A percentile compares a stretch with the other conserved stretches of the same genome.
Evolutionary conservation across 495 filamentous ascomycete genomes (phyloP).

Genomic region (Pseudoneurospora amorphoporcata): DNA sequence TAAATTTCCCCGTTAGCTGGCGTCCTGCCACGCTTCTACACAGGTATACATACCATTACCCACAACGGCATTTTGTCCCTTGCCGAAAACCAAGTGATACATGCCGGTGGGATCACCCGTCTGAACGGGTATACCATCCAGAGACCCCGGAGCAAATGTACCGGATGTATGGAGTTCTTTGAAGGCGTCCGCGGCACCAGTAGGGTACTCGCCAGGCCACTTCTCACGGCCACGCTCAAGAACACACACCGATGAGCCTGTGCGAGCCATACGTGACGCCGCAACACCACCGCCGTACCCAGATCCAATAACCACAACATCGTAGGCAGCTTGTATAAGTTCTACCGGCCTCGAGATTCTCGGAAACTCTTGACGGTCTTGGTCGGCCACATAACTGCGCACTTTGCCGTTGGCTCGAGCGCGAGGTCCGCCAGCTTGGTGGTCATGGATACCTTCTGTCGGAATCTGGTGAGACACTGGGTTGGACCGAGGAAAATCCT

Average conservation of each 20-base stretch:
- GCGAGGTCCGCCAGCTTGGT: conserved; percentile 24
- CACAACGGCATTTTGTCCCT: conserved; percentile 56
- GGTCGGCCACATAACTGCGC: conserved; percentile 33
- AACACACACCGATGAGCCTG: conserved; percentile 49
- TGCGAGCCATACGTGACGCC: conserved; percentile 53
- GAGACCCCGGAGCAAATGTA: conserved; percentile 30
- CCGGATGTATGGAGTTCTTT: conserved; percentile 47
- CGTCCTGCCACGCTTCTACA: neutral
- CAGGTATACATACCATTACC: conserved; percentile 41
- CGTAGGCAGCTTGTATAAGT: conserved; percentile 46
- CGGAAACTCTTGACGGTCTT: conserved; percentile 30
- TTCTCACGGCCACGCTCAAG: conserved; percentile 53
- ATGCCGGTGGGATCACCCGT: conserved; percentile 48
- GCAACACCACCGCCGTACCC: conserved; percentile 60
- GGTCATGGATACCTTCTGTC: conserved; percentile 10
- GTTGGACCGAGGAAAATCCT: neutral
- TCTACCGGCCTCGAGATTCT: conserved; percentile 47
- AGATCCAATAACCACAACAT: conserved; percentile 56
- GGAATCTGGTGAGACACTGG: conserved; percentile 6
- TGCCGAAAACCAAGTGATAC: conserved; percentile 53
- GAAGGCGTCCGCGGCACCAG: conserved; percentile 30
- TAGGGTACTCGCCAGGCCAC: conserved; percentile 57
- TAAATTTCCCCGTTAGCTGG: conserved; percentile 9
- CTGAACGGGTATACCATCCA: conserved; percentile 31
- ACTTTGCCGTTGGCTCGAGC: conserved; percentile 25